phyloP scores from a whole-genome alignment of 805 yeast species.

The Saturnispora serradocipensis region DNA sequence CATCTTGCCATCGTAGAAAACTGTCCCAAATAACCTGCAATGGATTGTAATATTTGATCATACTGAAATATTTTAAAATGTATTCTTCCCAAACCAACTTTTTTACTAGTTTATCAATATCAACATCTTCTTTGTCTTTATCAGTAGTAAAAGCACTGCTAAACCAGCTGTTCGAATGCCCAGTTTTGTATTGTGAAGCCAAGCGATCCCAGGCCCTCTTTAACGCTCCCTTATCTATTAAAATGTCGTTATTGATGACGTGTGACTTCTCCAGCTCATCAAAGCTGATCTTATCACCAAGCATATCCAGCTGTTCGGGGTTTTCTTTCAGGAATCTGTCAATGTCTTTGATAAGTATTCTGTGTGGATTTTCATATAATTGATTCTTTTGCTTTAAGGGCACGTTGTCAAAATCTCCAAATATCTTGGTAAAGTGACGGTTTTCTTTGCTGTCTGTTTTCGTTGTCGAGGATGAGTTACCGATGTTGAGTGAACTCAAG shows the following conservation, averaged over 20 bases:
- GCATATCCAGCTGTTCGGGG: constrained; percentile 13
- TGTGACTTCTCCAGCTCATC: constrained; percentile 8
- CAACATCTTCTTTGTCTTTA: not conserved
- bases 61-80: constrained; percentile 13
- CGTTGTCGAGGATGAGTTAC: not conserved
- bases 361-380: constrained; percentile 10
- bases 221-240: constrained; percentile 12
- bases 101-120: constrained; percentile 6
- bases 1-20: constrained; percentile 9
- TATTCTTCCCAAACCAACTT: constrained; percentile 14
- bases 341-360: constrained; percentile 14
- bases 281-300: constrained; percentile 9
- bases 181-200: constrained; percentile 4
- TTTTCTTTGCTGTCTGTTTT: not conserved
- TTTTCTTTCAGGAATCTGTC: constrained; percentile 18
- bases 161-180: not conserved
- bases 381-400: constrained; percentile 1
- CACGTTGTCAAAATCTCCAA: constrained; percentile 8
- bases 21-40: constrained; percentile 11
- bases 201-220: constrained; percentile 11
- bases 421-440: not conserved
- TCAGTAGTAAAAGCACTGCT: not conserved
- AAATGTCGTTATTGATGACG: constrained; percentile 8
- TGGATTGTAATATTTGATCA: constrained; percentile 15
- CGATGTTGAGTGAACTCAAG: constrained; percentile 1